Evolutionary conservation across 192 early-diverging fungal species (phyloP).

Genomic region (Umbelopsis sp.): DNA sequence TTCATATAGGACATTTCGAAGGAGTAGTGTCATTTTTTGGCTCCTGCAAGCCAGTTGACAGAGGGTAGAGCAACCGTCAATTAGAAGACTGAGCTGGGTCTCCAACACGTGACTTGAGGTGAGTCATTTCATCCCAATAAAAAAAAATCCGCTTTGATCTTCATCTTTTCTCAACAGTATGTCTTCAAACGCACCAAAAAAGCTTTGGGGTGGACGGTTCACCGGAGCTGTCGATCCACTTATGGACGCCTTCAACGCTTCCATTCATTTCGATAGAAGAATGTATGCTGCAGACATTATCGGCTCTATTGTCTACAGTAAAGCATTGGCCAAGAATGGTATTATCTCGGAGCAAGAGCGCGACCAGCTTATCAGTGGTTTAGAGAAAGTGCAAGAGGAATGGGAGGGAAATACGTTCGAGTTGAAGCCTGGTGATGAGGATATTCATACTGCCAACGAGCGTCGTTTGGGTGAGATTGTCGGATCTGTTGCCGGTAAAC

Average conservation of each 20-base stretch:
- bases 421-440: constrained; percentile 83
- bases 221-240: constrained; percentile 91
- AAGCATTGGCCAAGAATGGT: constrained; percentile 69
- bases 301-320: constrained; percentile 90
- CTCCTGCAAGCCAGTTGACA: no score
- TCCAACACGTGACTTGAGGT: no score
- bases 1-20: no score
- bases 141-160: background rate
- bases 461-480: constrained; percentile 91
- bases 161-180: constrained; percentile 5
- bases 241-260: constrained; percentile 97
- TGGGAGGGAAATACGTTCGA: constrained; percentile 80
- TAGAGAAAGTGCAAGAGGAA: constrained; percentile 76
- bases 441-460: constrained; percentile 99
- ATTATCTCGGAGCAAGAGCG: constrained; percentile 83
- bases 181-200: constrained; percentile 32
- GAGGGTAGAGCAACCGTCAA: no score
- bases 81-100: no score
- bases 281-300: constrained; percentile 89
- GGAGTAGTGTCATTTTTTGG: no score
- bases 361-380: constrained; percentile 71
- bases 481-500: constrained; percentile 91
- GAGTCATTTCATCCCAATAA: no score
- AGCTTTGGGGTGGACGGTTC: constrained; percentile 88
- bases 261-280: constrained; percentile 90